A percentile compares a stretch with the other conserved stretches of the same genome.
These are phyloP conservation scores for Bryopsis sp. DNA, from an alignment of 139 green algal genomes.

Conservation along the genomic window DNA sequence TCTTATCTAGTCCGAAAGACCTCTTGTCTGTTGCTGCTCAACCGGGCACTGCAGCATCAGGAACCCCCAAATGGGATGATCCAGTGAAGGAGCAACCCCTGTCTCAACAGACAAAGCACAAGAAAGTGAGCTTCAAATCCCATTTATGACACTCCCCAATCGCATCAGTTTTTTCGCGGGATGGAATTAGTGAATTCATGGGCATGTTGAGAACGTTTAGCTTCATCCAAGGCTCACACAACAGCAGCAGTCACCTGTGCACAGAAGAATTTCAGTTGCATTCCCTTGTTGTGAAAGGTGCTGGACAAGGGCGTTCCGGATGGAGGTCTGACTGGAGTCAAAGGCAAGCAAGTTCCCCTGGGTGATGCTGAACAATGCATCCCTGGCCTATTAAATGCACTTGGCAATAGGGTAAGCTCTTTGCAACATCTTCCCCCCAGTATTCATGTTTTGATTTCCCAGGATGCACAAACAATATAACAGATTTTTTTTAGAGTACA, in stretches of 20 bases:
- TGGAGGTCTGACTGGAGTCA: conserved; percentile 36
- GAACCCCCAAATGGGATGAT: neutral
- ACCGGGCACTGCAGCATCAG: neutral
- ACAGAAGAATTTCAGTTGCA: no score
- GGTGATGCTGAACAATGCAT: conserved; percentile 37
- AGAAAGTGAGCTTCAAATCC: conserved; percentile 35
- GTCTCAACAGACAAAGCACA: conserved; percentile 38
- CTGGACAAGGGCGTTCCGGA: conserved; percentile 43
- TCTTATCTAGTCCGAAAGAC: neutral
- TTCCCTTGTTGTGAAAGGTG: no score
- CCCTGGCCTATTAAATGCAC: conserved; percentile 42
- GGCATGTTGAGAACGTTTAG: no score
- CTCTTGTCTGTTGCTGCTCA: neutral
- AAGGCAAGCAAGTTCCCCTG: conserved; percentile 38
- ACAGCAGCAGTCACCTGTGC: no score
- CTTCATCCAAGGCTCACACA: no score
- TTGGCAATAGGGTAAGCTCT: conserved; percentile 48
- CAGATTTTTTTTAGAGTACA: no score
- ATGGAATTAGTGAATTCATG: no score
- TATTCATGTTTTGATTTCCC: no score
- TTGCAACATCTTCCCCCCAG: no score
- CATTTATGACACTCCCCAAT: no score
- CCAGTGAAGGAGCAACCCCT: conserved; percentile 12
- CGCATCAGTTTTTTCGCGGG: no score
- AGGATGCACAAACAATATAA: no score